Base-by-base conservation (phyloP, 306 rosid species). In the Rosa rugosa region DNA sequence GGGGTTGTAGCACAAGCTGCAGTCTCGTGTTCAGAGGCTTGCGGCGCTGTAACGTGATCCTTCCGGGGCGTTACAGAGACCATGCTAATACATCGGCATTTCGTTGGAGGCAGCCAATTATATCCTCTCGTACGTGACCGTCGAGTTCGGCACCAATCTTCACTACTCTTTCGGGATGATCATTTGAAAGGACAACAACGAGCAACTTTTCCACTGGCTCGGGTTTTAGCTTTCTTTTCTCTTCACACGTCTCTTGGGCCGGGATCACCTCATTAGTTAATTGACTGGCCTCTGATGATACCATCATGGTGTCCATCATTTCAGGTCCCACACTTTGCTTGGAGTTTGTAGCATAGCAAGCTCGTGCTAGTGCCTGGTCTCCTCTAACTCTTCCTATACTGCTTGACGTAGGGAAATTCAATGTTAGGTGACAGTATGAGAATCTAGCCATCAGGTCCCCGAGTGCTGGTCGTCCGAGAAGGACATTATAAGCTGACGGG, bases 121-220 rank as follows among this genome's bases (percentile, higher is more conserved):
- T 49, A 5, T 4, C 18, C 17, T 49, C 20, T 4, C 54, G 5
- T 2, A 12, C 6, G 0, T 12, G 16, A 4, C 11, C 6, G 3
- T 14, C 6, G 20, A 49, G 54, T 3, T 12, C 18, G 5, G 54
- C 17, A 3, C 54, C 18, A 0, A 49, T 14, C 4, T 4, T 49
- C 1, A 49, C 20, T 2, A 10, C 3, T 13, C 54, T 49, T 4
- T 49, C 6, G 18, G 54, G 54, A 0, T 14, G 54, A 14, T 49
- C 18, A 0, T 49, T 5, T 1, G 20, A 1, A 0, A 49, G 18
- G 0, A 4, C 20, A 1, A 49, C 18, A 0, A 5, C 0, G 1
- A 14, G 1, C 6, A 12, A 5, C 18, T 49, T 49, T 4, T 49
- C 54, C 18, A 49, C 2, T 4, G 18, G 54, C 0, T 49, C 54